Evolutionary conservation across 345 rosid genomes (phyloP).

Genomic region (Brassica incana): DNA sequence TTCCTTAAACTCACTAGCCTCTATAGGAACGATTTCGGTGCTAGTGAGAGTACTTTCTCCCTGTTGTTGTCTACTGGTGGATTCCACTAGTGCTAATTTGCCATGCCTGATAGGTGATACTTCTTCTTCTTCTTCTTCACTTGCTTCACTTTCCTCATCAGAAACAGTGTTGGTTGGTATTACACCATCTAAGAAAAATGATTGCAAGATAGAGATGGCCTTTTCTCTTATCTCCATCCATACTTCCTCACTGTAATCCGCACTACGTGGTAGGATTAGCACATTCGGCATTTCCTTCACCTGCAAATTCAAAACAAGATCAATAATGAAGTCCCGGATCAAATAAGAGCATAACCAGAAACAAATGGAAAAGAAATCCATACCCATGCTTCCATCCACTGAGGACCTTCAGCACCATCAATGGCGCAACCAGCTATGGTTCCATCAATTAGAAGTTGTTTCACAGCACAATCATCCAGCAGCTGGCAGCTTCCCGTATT

Average conservation of each 20-base stretch:
- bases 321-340: background rate
- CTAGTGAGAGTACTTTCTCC: slow-evolving; percentile 52
- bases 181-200: slow-evolving; percentile 76
- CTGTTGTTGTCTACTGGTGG: slow-evolving; percentile 49
- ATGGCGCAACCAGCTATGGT: slow-evolving; percentile 94
- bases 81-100: slow-evolving; percentile 48
- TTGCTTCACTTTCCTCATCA: slow-evolving; percentile 68
- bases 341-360: background rate
- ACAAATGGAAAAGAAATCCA: slow-evolving; percentile 23
- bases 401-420: slow-evolving; percentile 99
- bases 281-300: slow-evolving; percentile 99
- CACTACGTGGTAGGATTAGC: slow-evolving; percentile 93
- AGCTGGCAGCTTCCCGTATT: slow-evolving; percentile 96
- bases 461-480: slow-evolving; percentile 89
- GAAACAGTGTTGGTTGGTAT: slow-evolving; percentile 72
- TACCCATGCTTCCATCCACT: slow-evolving; percentile 99
- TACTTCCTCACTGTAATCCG: slow-evolving; percentile 99
- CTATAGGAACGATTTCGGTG: slow-evolving; percentile 54
- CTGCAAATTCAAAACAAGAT: slow-evolving; percentile 40
- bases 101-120: slow-evolving; percentile 42
- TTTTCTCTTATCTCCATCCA: slow-evolving; percentile 99
- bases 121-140: slow-evolving; percentile 48
- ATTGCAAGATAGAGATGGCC: slow-evolving; percentile 76
- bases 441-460: slow-evolving; percentile 93
- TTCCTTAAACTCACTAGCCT: slow-evolving; percentile 51